These are phyloP conservation scores for Rhodotorula diobovata DNA, from an alignment of 768 basidiomycete genomes.

Conservation along the genomic window DNA sequence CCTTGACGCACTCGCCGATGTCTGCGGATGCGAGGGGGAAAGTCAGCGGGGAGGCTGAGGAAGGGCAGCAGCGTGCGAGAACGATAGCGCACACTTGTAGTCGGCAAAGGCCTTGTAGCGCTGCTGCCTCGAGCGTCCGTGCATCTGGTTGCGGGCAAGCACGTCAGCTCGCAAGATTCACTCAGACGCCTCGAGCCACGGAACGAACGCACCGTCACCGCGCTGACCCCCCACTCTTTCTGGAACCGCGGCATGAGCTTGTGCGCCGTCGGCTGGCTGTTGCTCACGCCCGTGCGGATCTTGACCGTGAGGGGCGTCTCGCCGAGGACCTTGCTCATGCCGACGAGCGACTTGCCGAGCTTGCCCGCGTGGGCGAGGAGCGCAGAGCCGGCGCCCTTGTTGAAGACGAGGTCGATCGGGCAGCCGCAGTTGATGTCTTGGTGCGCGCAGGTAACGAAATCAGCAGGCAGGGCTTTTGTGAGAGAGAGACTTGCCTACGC, in stretches of 20 bases:
- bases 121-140: conserved; percentile 90
- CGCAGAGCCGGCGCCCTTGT: conserved; percentile 48
- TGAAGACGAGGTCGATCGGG: conserved; percentile 94
- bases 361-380: conserved; percentile 74
- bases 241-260: conserved; percentile 78
- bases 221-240: conserved; percentile 56
- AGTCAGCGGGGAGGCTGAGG: background rate
- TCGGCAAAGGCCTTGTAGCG: conserved; percentile 88
- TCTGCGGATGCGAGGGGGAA: background rate
- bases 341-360: conserved; percentile 76
- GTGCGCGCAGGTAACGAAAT: background rate
- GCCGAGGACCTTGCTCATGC: conserved; percentile 86
- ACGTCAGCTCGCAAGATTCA: conserved; percentile 46
- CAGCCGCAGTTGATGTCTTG: conserved; percentile 85
- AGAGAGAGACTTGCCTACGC: background rate
- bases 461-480: too few relatives aligned
- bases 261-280: conserved; percentile 77
- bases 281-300: conserved; percentile 74
- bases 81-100: conserved; percentile 74
- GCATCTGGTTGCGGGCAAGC: conserved; percentile 58
- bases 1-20: conserved; percentile 37
- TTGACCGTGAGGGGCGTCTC: conserved; percentile 88
- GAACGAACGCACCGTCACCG: conserved; percentile 53
- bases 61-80: too few relatives aligned
- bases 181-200: conserved; percentile 44